These are phyloP conservation scores for Fusarium nematophilum DNA, from an alignment of 2,329 filamentous ascomycete species.

Conservation along the genomic window DNA sequence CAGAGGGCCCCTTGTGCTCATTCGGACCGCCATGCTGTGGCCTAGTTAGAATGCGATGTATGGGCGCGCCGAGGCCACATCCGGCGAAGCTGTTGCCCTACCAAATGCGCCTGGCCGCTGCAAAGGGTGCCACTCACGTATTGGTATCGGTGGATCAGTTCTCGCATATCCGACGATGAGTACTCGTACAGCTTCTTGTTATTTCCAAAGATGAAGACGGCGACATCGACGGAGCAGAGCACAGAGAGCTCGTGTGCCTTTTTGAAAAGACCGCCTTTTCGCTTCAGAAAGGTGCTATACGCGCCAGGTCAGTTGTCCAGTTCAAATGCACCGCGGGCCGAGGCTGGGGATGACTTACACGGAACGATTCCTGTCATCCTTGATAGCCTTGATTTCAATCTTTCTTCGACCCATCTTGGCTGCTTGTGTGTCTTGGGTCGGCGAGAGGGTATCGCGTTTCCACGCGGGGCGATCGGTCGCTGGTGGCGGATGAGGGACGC, in stretches of 20 bases:
- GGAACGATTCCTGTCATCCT: conserved; percentile 96
- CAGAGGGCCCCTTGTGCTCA: conserved; percentile 94
- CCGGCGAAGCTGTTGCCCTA: background rate
- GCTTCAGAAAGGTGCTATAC: conserved; percentile 92
- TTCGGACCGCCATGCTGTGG: conserved; percentile 87
- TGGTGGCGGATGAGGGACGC: conserved; percentile 25
- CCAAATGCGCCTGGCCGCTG: conserved; percentile 4
- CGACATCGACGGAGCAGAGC: conserved; percentile 97
- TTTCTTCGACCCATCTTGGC: conserved; percentile 91
- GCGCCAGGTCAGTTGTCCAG: conserved; percentile 35
- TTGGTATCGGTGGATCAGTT: conserved; percentile 88
- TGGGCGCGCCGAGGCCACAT: background rate
- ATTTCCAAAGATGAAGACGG: conserved; percentile 97
- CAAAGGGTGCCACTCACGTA: conserved; percentile 72
- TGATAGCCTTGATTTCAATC: conserved; percentile 99
- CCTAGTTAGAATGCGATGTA: conserved; percentile 8
- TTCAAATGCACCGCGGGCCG: background rate
- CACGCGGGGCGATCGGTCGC: conserved; percentile 31
- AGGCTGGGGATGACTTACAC: conserved; percentile 74
- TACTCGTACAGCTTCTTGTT: conserved; percentile 99
- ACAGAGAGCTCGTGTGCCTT: conserved; percentile 99
- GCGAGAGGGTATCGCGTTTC: conserved; percentile 35
- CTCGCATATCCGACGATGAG: conserved; percentile 92
- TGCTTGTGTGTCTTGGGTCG: conserved; percentile 25
- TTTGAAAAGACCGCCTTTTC: conserved; percentile 98